Conservation (phyloP, 129 eudicot species). For the Helianthus annuus region DNA sequence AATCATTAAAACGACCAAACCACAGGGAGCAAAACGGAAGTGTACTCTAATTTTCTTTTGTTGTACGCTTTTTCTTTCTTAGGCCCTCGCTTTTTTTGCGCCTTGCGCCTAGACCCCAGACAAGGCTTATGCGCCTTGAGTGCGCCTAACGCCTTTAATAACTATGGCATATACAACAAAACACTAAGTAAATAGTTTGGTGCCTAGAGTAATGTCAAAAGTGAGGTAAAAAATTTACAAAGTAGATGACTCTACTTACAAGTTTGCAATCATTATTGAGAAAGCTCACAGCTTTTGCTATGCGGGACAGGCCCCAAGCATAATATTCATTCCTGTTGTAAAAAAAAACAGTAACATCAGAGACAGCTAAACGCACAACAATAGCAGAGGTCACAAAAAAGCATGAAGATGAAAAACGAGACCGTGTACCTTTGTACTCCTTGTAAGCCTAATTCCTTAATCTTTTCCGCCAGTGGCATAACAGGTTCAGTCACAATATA, state of each 20-base stretch:
- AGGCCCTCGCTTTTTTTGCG: no score
- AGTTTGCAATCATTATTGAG: slow-evolving; percentile 96
- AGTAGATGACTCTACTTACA: slow-evolving; percentile 46
- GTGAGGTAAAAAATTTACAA: not conserved
- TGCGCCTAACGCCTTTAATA: no score
- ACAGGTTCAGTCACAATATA: slow-evolving; percentile 97
- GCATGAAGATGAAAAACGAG: not conserved
- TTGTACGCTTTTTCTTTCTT: no score
- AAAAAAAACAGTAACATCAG: slow-evolving; percentile 19
- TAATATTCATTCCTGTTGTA: slow-evolving; percentile 81
- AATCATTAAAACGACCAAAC: no score
- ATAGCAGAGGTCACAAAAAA: no score
- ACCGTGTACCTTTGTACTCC: slow-evolving; percentile 74
- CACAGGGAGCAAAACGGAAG: no score
- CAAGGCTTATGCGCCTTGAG: no score
- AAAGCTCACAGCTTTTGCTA: slow-evolving; percentile 98
- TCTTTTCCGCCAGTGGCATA: slow-evolving; percentile 90
- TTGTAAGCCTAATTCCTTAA: slow-evolving; percentile 86
- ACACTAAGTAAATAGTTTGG: not conserved
- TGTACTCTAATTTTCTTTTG: no score
- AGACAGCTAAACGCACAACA: not conserved
- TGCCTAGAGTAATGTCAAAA: slow-evolving; percentile 11
- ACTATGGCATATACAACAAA: not conserved
- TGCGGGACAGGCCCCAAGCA: slow-evolving; percentile 96
- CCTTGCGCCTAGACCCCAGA: no score